Evolutionary conservation across 2,329 filamentous ascomycete species (phyloP).

Genomic region (Sphaerulina populicola): DNA sequence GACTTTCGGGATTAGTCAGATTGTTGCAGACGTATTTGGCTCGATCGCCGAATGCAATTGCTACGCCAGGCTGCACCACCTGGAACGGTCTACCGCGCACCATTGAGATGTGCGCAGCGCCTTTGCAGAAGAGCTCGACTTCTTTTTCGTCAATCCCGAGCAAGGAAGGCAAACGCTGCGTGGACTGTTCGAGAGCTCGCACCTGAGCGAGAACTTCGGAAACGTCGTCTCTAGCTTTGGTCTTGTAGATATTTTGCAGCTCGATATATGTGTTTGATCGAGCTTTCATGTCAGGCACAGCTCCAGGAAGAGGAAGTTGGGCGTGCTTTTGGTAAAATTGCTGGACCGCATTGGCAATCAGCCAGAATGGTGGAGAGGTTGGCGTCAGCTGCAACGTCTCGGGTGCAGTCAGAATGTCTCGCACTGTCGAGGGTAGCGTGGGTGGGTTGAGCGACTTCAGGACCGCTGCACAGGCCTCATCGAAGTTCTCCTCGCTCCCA

Average conservation of each 20-base stretch:
- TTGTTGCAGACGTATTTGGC: constrained; percentile 42
- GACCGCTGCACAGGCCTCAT: constrained; percentile 80
- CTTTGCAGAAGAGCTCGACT: constrained; percentile 90
- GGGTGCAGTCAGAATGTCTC: constrained; percentile 68
- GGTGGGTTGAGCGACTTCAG: constrained; percentile 72
- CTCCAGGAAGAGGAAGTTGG: constrained; percentile 73
- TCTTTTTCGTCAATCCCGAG: constrained; percentile 56
- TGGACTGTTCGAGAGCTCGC: constrained; percentile 46
- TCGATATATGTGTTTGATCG: constrained; percentile 81
- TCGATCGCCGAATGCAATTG: constrained; percentile 32
- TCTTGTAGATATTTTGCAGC: constrained; percentile 87
- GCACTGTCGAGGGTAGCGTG: constrained; percentile 59
- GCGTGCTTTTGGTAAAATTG: constrained; percentile 65
- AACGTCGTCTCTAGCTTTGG: constrained; percentile 70
- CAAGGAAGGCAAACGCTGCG: constrained; percentile 36
- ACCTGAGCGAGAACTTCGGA: constrained; percentile 63
- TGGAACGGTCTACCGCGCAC: constrained; percentile 57
- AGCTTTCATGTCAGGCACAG: constrained; percentile 95
- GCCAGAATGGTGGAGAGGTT: constrained; percentile 67
- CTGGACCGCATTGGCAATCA: constrained; percentile 72
- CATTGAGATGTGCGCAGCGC: constrained; percentile 84
- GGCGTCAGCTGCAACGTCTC: constrained; percentile 45
- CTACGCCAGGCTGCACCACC: constrained; percentile 36
- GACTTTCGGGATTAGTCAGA: constrained; percentile 39
- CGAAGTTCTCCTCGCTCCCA: constrained; percentile 76